Evolutionary conservation across 306 rosid genomes (phyloP), one percentile per base, ranked within the genome.

Genomic region (Cicer pinnatifidum): DNA sequence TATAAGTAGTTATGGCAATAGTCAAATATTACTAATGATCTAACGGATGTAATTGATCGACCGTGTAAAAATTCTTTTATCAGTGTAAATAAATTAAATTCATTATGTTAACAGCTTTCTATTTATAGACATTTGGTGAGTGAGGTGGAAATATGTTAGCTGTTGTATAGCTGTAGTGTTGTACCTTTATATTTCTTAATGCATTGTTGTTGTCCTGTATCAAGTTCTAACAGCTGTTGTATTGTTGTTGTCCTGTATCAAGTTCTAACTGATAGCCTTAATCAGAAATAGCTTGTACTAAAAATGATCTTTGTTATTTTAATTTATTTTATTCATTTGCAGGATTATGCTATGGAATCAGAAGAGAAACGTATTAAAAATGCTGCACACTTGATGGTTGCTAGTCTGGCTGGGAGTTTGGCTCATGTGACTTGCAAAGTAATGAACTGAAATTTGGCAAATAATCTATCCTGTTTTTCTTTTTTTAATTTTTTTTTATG

Each of bases 401-500:
- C 97, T 28, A 90, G 97, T 84, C 82, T 95, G 81, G 96, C 97
- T 23, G 99, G 97, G 82, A 88, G 99, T 79, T 85, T 95, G 73
- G 99, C 99, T 47, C 99, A 95, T 72, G 97, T 95, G 47, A 95
- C 97, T 7, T 95, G 99, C 99, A 95, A 95, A 91, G 99, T 95
- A 72, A 69, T 50, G 68, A 66, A 63, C 23, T 51, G 61, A 77
- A 67, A 60, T 77, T 52, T 44, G 20, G 54, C 37, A 10, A 10
- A 51, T 69, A 43, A 10, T 72, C 64, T 19, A 6, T 65, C 45
- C 41, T 47, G 46, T 28, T 28, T 3, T 11, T 11, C 33, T 0
- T 56, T 58, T 28, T 1, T 43, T 1, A 1, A 23, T 23, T 23
- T 23, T 59, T 79, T 35, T 44, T 75, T 75, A 35, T 19, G 9